Evolutionary conservation across 1,139 yeast genomes (phyloP).

Genomic region (Magnusiomyces paraingens): DNA sequence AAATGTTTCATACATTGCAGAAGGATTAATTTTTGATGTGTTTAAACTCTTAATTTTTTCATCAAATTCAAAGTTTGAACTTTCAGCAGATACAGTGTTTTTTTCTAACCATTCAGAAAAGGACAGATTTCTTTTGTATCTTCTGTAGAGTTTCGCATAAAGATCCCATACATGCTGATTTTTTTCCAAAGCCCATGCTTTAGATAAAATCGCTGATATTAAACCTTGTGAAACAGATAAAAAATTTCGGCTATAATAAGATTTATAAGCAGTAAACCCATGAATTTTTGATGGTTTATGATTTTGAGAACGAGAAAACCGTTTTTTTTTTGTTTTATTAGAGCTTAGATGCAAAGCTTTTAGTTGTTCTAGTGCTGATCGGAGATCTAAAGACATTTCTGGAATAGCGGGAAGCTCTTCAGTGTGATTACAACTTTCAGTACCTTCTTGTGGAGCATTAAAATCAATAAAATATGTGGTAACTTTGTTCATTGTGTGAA

Average conservation of each 20-base stretch:
- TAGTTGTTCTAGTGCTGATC: conserved; percentile 7
- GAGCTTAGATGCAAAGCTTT: background rate
- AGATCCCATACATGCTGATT: conserved; percentile 14
- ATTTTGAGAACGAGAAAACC: background rate
- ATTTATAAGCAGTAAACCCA: conserved; percentile 15
- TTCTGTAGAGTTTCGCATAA: conserved; percentile 11
- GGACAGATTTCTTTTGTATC: conserved; percentile 10
- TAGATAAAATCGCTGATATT: conserved; percentile 10
- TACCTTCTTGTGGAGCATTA: conserved; percentile 9
- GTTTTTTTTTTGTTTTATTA: background rate
- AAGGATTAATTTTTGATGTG: too few species aligned
- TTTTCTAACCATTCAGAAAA: conserved; percentile 11
- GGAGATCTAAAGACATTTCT: conserved; percentile 6
- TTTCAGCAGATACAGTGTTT: background rate
- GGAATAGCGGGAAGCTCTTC: conserved; percentile 13
- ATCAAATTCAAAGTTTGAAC: background rate
- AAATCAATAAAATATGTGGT: conserved; percentile 10
- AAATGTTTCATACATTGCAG: too few species aligned
- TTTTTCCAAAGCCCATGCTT: conserved; percentile 11
- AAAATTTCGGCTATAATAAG: conserved; percentile 9
- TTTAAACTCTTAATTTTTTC: background rate
- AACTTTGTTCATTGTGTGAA: background rate
- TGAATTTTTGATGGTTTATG: conserved; percentile 11
- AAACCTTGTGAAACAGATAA: conserved; percentile 11
- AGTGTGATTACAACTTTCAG: conserved; percentile 9